These are phyloP conservation scores for Rhytidiadelphus loreus DNA, from an alignment of 225 moss, liverwort and hornwort genomes.

Conservation along the genomic window DNA sequence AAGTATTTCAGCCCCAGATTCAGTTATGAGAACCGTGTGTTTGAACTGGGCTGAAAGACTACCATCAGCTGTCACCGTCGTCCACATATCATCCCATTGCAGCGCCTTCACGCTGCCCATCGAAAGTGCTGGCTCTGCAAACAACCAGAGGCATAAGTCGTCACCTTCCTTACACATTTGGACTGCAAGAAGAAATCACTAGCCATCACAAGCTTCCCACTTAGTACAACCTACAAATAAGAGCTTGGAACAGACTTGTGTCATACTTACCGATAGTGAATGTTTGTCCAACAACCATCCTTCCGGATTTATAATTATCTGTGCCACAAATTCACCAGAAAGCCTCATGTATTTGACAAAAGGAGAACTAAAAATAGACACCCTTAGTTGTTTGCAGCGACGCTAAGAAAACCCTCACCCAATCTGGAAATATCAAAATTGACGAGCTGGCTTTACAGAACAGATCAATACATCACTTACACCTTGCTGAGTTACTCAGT, in stretches of 20 bases:
- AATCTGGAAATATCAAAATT: not conserved
- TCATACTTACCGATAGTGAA: conserved; percentile 71
- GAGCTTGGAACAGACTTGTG: not conserved
- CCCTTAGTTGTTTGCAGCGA: not conserved
- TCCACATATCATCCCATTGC: conserved; percentile 89
- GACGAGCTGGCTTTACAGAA: not conserved
- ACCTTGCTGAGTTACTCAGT: not conserved
- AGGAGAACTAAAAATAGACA: not conserved
- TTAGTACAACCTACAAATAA: not conserved
- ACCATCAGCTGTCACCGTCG: conserved; percentile 79
- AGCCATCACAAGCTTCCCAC: not conserved
- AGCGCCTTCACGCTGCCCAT: conserved; percentile 59
- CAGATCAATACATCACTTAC: not conserved
- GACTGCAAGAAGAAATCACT: not conserved
- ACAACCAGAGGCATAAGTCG: not conserved
- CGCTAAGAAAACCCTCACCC: not conserved
- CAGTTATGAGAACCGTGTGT: conserved; percentile 70
- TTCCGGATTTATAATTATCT: conserved; percentile 79
- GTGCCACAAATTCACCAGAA: conserved; percentile 2
- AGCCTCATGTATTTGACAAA: not conserved
- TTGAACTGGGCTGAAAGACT: conserved; percentile 84
- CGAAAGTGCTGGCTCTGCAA: conserved; percentile 74
- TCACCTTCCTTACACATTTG: not conserved
- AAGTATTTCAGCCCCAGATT: conserved; percentile 62
- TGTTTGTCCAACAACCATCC: conserved; percentile 73